Conservation (phyloP, 306 rosid genomes). For the Argentina anserina region DNA sequence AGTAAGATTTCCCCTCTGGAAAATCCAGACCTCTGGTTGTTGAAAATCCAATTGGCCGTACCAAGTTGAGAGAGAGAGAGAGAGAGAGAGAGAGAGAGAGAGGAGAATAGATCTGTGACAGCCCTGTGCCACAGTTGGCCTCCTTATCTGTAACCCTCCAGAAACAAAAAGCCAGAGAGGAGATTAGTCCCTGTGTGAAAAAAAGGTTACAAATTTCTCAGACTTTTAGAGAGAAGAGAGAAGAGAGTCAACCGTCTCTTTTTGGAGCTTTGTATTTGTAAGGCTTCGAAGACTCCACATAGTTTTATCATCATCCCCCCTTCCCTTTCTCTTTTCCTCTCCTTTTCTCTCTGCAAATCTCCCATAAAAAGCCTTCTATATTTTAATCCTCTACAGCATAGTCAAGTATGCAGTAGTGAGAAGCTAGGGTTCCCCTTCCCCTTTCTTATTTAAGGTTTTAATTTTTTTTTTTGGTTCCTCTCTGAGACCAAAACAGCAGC, state of each 20-base stretch:
- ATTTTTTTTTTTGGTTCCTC: neutral
- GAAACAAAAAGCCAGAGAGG: constrained; percentile 12
- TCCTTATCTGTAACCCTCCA: constrained; percentile 21
- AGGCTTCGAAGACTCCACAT: constrained; percentile 94
- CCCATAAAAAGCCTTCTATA: constrained; percentile 13
- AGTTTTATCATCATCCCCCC: constrained; percentile 42
- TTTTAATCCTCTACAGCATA: constrained; percentile 22
- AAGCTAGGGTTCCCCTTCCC: constrained; percentile 59
- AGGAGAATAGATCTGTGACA: neutral
- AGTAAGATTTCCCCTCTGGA: neutral
- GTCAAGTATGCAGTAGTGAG: constrained; percentile 79
- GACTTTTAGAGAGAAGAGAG: constrained; percentile 20
- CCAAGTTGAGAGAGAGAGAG: neutral
- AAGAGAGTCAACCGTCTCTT: constrained; percentile 82
- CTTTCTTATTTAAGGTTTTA: neutral
- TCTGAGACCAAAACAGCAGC: constrained; percentile 5
- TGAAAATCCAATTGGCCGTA: constrained; percentile 11
- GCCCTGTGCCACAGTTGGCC: constrained; percentile 26
- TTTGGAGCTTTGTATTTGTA: constrained; percentile 80
- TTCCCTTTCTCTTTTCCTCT: neutral
- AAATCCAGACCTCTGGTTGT: neutral
- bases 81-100: too few species aligned
- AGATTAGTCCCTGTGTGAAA: constrained; percentile 17
- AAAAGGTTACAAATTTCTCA: constrained; percentile 32
- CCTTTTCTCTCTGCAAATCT: neutral